These are phyloP conservation scores for Neoboletus brunneissimus DNA, from an alignment of 768 basidiomycete genomes.

Conservation along the genomic window DNA sequence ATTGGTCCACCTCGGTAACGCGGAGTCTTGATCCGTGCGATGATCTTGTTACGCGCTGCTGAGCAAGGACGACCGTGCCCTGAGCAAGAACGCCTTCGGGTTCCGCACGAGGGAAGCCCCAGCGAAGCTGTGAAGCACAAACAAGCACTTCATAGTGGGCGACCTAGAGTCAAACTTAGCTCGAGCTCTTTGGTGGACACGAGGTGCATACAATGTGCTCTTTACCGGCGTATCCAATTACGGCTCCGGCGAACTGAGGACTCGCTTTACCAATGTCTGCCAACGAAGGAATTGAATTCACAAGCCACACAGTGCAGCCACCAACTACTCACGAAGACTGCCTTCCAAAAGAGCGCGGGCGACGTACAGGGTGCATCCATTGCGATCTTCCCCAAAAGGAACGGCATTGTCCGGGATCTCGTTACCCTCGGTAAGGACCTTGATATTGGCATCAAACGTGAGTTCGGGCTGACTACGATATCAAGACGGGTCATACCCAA, in stretches of 20 bases:
- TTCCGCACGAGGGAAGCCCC: slow-evolving; percentile 24
- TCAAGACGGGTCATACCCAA: slow-evolving; percentile 21
- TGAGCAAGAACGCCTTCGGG: slow-evolving; percentile 15
- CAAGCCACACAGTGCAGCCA: background rate
- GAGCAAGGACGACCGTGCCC: slow-evolving; percentile 33
- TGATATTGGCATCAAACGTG: background rate
- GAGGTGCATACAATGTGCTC: slow-evolving; percentile 30
- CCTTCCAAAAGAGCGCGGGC: slow-evolving; percentile 34
- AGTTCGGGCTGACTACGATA: background rate
- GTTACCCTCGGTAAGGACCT: slow-evolving; percentile 32
- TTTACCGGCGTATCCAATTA: slow-evolving; percentile 34
- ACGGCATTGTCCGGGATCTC: slow-evolving; percentile 33
- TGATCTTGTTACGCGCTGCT: slow-evolving; percentile 8
- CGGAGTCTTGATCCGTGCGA: background rate
- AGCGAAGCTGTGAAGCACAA: slow-evolving; percentile 33
- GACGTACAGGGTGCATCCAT: slow-evolving; percentile 27
- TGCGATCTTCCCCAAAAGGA: slow-evolving; percentile 34
- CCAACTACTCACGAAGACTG: slow-evolving; percentile 24
- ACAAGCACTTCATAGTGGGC: slow-evolving; percentile 35
- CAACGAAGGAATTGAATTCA: background rate
- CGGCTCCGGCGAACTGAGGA: slow-evolving; percentile 31
- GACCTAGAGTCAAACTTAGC: slow-evolving; percentile 21
- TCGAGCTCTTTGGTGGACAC: background rate
- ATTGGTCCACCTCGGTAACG: slow-evolving; percentile 11
- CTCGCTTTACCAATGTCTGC: slow-evolving; percentile 38